Evolutionary conservation across 495 filamentous ascomycete genomes (phyloP).

Genomic region (Hapsidospora chrysogenum): DNA sequence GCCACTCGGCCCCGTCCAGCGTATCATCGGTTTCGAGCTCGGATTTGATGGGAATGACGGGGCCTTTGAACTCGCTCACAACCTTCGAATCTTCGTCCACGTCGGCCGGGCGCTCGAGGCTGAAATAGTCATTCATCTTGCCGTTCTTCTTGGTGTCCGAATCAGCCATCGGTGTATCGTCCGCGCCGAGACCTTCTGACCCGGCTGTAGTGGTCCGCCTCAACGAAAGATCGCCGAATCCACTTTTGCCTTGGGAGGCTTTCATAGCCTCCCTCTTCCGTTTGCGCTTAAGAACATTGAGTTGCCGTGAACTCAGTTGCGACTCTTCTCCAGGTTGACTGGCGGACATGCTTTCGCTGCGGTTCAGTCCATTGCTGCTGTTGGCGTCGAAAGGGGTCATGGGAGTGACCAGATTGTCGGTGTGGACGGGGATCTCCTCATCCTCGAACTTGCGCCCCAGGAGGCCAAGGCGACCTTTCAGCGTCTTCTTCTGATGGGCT

Average conservation of each 20-base stretch:
- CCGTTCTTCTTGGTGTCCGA: slow-evolving; percentile 44
- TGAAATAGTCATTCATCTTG: slow-evolving; percentile 80
- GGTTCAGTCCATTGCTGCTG: slow-evolving; percentile 23
- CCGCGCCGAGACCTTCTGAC: slow-evolving; percentile 21
- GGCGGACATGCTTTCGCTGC: slow-evolving; percentile 14
- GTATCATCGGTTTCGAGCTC: slow-evolving; percentile 51
- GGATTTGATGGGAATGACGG: slow-evolving; percentile 40
- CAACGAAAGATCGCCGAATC: slow-evolving; percentile 75
- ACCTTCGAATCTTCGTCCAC: slow-evolving; percentile 81
- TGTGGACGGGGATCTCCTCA: slow-evolving; percentile 45
- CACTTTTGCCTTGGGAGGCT: slow-evolving; percentile 44
- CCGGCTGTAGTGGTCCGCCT: slow-evolving; percentile 42
- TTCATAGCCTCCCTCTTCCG: slow-evolving; percentile 70
- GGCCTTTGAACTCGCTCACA: slow-evolving; percentile 90
- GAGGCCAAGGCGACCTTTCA: slow-evolving; percentile 69
- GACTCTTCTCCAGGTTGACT: slow-evolving; percentile 34
- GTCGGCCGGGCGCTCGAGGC: slow-evolving; percentile 50
- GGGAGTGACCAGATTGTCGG: slow-evolving; percentile 19
- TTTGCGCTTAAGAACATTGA: slow-evolving; percentile 87
- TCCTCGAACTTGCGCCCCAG: slow-evolving; percentile 66
- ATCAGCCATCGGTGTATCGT: slow-evolving; percentile 48
- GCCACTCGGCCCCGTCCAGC: slow-evolving; percentile 78
- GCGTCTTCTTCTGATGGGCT: slow-evolving; percentile 72
- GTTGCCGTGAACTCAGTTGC: slow-evolving; percentile 72
- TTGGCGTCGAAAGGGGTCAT: slow-evolving; percentile 22